These are phyloP conservation scores for Thalassiosira pacifica DNA, from an alignment of 352 stramenopile genomes.

Conservation along the genomic window DNA sequence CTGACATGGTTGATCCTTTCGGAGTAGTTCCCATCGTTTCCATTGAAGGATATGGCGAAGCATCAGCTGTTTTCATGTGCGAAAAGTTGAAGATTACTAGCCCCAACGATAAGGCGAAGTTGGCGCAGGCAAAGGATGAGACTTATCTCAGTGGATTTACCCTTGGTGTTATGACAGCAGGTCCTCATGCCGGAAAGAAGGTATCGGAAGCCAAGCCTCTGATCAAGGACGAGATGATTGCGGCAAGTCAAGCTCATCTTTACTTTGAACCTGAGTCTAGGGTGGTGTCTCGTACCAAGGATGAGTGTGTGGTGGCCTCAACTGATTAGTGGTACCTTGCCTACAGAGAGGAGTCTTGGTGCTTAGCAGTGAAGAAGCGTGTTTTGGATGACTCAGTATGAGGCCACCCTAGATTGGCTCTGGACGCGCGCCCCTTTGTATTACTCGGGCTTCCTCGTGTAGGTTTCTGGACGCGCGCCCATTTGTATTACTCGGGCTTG, in stretches of 20 bases:
- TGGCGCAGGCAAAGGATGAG: slow-evolving; percentile 96
- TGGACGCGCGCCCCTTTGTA: too few species aligned
- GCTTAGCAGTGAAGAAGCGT: slow-evolving; percentile 94
- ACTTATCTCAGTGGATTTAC: slow-evolving; percentile 99
- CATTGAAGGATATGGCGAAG: slow-evolving; percentile 98
- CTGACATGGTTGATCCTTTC: slow-evolving; percentile 98
- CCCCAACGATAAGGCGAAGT: slow-evolving; percentile 99
- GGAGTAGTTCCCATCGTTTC: slow-evolving; percentile 99
- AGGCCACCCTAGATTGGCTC: slow-evolving; percentile 98
- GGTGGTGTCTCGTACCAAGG: slow-evolving; percentile 96
- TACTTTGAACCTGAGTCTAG: slow-evolving; percentile 99
- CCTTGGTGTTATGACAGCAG: slow-evolving; percentile 97
- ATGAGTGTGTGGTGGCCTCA: slow-evolving; percentile 99
- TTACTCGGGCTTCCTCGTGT: too few species aligned
- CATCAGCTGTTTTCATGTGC: slow-evolving; percentile 94
- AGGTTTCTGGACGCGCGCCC: too few species aligned
- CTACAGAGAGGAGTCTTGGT: slow-evolving; percentile 99
- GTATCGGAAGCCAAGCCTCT: slow-evolving; percentile 98
- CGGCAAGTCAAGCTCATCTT: slow-evolving; percentile 92
- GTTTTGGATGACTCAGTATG: slow-evolving; percentile 94
- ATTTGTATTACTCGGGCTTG: too few species aligned
- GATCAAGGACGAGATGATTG: slow-evolving; percentile 97
- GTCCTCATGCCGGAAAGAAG: slow-evolving; percentile 92
- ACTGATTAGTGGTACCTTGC: slow-evolving; percentile 99
- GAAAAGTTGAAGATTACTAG: slow-evolving; percentile 97